Base-by-base conservation (phyloP, 345 rosid genomes). In the Brassica incana region DNA sequence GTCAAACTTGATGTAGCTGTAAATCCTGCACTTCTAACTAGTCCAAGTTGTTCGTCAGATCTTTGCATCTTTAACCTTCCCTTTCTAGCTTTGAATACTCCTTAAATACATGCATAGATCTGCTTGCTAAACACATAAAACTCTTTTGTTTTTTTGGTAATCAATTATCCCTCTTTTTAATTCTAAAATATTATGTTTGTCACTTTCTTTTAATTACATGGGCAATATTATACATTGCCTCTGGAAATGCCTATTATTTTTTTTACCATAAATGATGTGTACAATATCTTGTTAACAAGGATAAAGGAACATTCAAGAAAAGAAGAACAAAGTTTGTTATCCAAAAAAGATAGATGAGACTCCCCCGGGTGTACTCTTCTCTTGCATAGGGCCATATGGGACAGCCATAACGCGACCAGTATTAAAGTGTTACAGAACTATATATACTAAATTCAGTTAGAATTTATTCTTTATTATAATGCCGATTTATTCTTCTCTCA, bases 381-480 rank as follows among this genome's bases (percentile, higher is more conserved):
- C 33, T 2, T 67, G 85, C 70, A 36, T 45, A 81, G 82, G 78
- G 72, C 75, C 79, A 80, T 80, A 80, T 62, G 83, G 83, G 83
- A 70, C 67, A 69, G 79, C 74, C 82, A 80, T 74, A 74, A 62
- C 83, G 81, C 86, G 83, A 85, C 81, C 73, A 79, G 87, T 79
- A 52, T 38, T 74, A 81, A 73, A 78, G 85, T 75, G 71, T 66
- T 14, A 81, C 16, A 84, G 40, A 73, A 54, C 69, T 63, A 56
- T 23, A 67, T 70, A 27, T 18, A 43, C 68, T 60, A 43, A 48
- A 69, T 78, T 72, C 82, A 75, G 65, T 71, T 61, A 82, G 97
- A 87, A 93, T 88, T 71, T 80, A 85, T 88, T 90, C 98, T 84
- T 69, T 69, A 62, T 75, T 60, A 62, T 87, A 82, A 82, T 84